Percentiles rank a stretch among this genome's conserved stretches.
Evolutionary conservation across 805 yeast genomes (phyloP).

Genomic region (Starmera quercuum): DNA sequence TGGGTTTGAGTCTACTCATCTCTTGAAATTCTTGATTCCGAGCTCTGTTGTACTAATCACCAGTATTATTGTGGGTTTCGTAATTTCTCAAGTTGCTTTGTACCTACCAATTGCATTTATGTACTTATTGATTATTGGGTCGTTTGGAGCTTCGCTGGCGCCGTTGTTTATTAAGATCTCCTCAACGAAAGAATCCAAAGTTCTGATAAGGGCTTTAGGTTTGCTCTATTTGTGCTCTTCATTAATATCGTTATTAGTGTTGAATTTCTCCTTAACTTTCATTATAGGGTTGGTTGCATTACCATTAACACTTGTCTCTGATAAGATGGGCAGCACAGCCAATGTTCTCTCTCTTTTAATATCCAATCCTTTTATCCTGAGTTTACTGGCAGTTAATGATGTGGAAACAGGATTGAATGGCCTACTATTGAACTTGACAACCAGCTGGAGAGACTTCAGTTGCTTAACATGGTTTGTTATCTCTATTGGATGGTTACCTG

Average conservation of each 20-base stretch:
- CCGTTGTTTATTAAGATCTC: constrained; percentile 11
- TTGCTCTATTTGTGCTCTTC: constrained; percentile 59
- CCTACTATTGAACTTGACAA: constrained; percentile 41
- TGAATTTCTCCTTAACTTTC: constrained; percentile 80
- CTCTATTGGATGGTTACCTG: constrained; percentile 73
- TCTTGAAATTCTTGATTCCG: constrained; percentile 17
- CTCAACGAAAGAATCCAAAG: constrained; percentile 8
- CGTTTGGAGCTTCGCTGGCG: constrained; percentile 11
- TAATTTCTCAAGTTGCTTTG: constrained; percentile 14
- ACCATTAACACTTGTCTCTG: constrained; percentile 60
- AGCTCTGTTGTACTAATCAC: constrained; percentile 24
- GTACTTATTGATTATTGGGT: constrained; percentile 10
- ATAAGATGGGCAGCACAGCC: constrained; percentile 4
- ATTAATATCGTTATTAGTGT: constrained; percentile 64
- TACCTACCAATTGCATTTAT: constrained; percentile 8
- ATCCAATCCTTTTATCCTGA: constrained; percentile 45
- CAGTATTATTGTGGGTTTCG: constrained; percentile 21
- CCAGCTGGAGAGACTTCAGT: constrained; percentile 61
- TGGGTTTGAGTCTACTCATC: constrained; percentile 13
- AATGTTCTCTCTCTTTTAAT: constrained; percentile 29
- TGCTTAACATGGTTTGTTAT: constrained; percentile 84
- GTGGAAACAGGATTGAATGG: constrained; percentile 20
- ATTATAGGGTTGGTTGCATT: constrained; percentile 59
- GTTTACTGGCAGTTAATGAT: constrained; percentile 23
- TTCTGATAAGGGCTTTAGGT: constrained; percentile 33